Evolutionary conservation across 371 early-diverging fungal species (phyloP).

Genomic region (Coemansia sp.): DNA sequence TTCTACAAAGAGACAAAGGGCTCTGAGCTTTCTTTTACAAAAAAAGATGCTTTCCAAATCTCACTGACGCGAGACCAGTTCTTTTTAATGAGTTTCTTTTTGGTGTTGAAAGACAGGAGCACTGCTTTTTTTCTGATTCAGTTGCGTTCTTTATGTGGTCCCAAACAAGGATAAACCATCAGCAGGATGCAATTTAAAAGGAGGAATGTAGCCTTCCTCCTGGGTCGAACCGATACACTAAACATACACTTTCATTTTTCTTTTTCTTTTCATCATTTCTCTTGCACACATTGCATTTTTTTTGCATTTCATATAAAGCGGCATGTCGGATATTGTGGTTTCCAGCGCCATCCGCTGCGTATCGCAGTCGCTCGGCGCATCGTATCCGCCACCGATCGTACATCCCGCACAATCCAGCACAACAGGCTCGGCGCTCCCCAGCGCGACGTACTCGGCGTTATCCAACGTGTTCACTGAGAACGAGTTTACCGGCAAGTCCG

Average conservation of each 20-base stretch:
- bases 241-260: not conserved
- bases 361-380: not conserved
- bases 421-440: not conserved
- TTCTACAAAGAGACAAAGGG: not conserved
- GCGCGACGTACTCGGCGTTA: too few species aligned
- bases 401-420: not conserved
- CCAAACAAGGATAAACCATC: too few species aligned
- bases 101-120: not conserved
- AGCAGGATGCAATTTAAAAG: too few species aligned
- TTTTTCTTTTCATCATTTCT: too few species aligned
- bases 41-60: too few species aligned
- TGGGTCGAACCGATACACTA: too few species aligned
- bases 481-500: not conserved
- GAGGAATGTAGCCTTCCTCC: too few species aligned
- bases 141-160: not conserved
- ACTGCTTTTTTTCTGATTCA: too few species aligned
- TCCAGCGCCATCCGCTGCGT: not conserved
- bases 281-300: constrained; percentile 1
- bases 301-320: not conserved
- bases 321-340: not conserved
- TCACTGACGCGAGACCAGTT: not conserved
- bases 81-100: not conserved
- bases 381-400: not conserved
- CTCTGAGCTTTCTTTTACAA: not conserved
- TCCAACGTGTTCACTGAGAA: not conserved